phyloP scores from a whole-genome alignment of 768 basidiomycete genomes.

The Macrolepiota dolichaula region DNA sequence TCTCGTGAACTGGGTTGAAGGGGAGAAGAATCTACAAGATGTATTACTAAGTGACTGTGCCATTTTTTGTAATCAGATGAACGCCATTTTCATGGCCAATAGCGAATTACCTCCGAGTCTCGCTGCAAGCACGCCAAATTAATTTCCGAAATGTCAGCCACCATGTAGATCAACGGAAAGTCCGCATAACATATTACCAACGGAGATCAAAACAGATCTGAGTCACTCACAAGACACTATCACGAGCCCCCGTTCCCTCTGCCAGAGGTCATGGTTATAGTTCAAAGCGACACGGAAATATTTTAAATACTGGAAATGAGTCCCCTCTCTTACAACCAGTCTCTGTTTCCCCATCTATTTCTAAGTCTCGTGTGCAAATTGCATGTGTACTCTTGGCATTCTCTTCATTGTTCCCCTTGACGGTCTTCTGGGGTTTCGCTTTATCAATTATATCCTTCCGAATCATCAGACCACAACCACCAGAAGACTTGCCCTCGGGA shows the following conservation, averaged over 20 bases:
- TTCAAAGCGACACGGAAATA: conserved; percentile 36
- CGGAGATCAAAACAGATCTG: too few relatives aligned
- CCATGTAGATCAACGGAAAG: background rate
- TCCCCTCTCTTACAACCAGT: too few relatives aligned
- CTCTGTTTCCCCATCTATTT: too few relatives aligned
- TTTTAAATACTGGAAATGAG: conserved; percentile 14
- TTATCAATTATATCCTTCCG: too few relatives aligned
- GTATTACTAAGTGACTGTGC: background rate
- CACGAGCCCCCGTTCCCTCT: conserved; percentile 30
- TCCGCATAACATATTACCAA: too few relatives aligned
- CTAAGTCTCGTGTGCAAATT: too few relatives aligned
- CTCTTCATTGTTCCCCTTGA: too few relatives aligned
- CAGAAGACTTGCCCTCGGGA: too few relatives aligned
- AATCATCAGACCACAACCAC: too few relatives aligned
- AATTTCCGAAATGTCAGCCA: background rate
- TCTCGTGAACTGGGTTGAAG: background rate
- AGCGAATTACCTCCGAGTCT: background rate
- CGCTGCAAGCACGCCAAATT: background rate
- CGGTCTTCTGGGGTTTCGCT: too few relatives aligned
- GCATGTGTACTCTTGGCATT: too few relatives aligned
- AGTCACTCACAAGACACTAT: conserved; percentile 25
- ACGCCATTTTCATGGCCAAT: background rate
- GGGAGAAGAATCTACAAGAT: background rate
- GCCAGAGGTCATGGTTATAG: conserved; percentile 29
- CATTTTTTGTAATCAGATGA: background rate